Conservation (phyloP, 1,139 yeast species). For the Taphrina communis region DNA sequence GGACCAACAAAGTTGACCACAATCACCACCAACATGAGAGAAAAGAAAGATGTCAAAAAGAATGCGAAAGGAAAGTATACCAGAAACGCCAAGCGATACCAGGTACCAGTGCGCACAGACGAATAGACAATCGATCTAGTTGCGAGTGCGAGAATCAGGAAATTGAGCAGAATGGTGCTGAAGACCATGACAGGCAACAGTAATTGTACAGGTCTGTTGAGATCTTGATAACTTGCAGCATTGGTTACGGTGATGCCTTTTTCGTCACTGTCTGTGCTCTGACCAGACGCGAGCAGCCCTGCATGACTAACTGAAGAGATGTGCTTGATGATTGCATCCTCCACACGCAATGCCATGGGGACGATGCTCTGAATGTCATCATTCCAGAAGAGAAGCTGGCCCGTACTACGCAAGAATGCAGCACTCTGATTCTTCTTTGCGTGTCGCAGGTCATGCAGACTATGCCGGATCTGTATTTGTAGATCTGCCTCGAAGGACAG, state of each 20-base stretch:
- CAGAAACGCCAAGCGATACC: constrained; percentile 35
- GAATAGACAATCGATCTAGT: constrained; percentile 23
- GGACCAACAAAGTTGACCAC: constrained; percentile 41
- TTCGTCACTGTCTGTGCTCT: not conserved
- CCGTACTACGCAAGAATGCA: constrained; percentile 43
- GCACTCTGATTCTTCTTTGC: constrained; percentile 44
- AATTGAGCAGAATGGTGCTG: constrained; percentile 19
- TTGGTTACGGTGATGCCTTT: not conserved
- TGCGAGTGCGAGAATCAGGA: constrained; percentile 28
- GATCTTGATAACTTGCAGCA: not conserved
- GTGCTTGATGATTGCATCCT: constrained; percentile 20
- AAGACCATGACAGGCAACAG: constrained; percentile 32
- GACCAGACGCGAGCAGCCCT: not conserved
- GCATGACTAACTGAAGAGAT: not conserved
- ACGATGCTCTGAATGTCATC: constrained; percentile 40
- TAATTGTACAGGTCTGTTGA: constrained; percentile 26
- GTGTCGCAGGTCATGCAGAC: constrained; percentile 19
- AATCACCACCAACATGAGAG: constrained; percentile 34
- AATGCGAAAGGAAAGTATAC: constrained; percentile 35
- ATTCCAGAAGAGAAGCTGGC: constrained; percentile 44
- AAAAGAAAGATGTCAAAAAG: constrained; percentile 41
- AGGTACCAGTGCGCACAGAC: constrained; percentile 10
- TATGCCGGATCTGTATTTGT: constrained; percentile 22
- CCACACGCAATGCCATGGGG: constrained; percentile 38
- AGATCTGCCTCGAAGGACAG: constrained; percentile 2